Evolutionary conservation across 2,329 filamentous ascomycete genomes (phyloP), one percentile per base, ranked within the genome.

Genomic region (Fusarium penzigii): DNA sequence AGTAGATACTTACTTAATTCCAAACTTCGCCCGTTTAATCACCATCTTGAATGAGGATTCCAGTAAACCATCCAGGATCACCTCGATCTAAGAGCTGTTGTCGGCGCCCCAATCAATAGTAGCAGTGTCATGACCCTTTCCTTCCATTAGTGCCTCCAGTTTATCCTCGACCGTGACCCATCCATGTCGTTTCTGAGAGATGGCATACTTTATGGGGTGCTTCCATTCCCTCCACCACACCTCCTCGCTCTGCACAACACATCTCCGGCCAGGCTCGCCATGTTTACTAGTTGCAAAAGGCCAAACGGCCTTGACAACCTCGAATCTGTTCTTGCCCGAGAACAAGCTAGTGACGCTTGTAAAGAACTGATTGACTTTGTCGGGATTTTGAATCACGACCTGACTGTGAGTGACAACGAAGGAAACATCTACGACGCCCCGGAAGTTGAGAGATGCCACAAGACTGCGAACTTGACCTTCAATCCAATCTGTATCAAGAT

Each of bases 261-360:
- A 82, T 47, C 65, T 67, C 44, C 77, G 72, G 12, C 65, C 75
- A n/a, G 56, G 64, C 55, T 78, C 78, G 39, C 70, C 78, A 57
- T 68, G 76, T 61, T 65, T 70, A 4, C 72, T 69, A 56, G 78
- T 78, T 2, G 81, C 81, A 67, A 82, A 84, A 4, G 80, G 81
- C 81, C 81, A 84, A 1, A 84, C 75, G 1, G 75, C 73, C 63
- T 81, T 80, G 44, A 81, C 73, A 3, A 82, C 78, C 64, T 83
- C 80, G 57, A 83, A 84, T 55, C 74, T 78, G 63, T 75, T 77
- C 64, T 77, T 79, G 4, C 79, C 79, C 1, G 72, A 71, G 57
- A 84, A 82, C 2, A 83, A 65, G 20, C 76, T 74, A 2, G 77
- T 73, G 25, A 84, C 71, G 20, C 72, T 77, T 12, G 78, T 80